These are phyloP conservation scores for Lenzites betulinus DNA, from an alignment of 768 basidiomycete genomes.

Conservation along the genomic window DNA sequence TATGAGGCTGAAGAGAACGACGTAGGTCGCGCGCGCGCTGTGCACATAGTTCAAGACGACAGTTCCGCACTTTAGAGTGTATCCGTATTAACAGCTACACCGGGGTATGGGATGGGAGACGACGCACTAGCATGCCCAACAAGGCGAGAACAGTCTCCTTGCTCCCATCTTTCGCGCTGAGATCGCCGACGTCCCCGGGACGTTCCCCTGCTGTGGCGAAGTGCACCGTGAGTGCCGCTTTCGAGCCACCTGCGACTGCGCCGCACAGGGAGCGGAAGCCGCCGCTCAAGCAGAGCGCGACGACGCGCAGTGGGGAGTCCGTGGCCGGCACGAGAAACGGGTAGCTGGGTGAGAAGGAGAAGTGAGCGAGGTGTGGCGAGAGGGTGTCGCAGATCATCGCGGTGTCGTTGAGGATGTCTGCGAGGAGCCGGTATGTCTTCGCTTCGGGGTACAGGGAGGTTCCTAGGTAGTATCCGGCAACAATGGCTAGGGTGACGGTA, in stretches of 20 bases:
- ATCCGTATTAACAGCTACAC: neutral
- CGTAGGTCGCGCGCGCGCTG: slow-evolving; percentile 50
- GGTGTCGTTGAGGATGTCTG: slow-evolving; percentile 65
- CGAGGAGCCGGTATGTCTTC: slow-evolving; percentile 67
- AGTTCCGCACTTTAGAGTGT: slow-evolving; percentile 50
- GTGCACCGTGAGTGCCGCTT: slow-evolving; percentile 67
- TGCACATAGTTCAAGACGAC: slow-evolving; percentile 59
- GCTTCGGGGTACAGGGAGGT: slow-evolving; percentile 69
- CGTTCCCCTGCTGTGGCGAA: slow-evolving; percentile 55
- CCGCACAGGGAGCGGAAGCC: slow-evolving; percentile 58
- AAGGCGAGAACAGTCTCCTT: slow-evolving; percentile 72
- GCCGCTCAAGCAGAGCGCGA: slow-evolving; percentile 59
- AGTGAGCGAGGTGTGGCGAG: slow-evolving; percentile 52
- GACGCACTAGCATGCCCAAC: slow-evolving; percentile 63
- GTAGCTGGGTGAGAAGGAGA: slow-evolving; percentile 33
- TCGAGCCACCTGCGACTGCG: slow-evolving; percentile 69
- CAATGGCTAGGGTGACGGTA: slow-evolving; percentile 49
- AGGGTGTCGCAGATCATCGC: slow-evolving; percentile 61
- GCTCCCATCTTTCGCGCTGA: slow-evolving; percentile 73
- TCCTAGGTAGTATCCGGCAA: slow-evolving; percentile 61
- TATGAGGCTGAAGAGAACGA: slow-evolving; percentile 51
- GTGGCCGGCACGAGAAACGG: slow-evolving; percentile 34
- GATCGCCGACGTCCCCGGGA: slow-evolving; percentile 66
- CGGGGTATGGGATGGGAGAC: neutral
- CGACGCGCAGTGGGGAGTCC: slow-evolving; percentile 44